Conservation (phyloP, 352 stramenopile species). For the Pseudoperonospora humuli region DNA sequence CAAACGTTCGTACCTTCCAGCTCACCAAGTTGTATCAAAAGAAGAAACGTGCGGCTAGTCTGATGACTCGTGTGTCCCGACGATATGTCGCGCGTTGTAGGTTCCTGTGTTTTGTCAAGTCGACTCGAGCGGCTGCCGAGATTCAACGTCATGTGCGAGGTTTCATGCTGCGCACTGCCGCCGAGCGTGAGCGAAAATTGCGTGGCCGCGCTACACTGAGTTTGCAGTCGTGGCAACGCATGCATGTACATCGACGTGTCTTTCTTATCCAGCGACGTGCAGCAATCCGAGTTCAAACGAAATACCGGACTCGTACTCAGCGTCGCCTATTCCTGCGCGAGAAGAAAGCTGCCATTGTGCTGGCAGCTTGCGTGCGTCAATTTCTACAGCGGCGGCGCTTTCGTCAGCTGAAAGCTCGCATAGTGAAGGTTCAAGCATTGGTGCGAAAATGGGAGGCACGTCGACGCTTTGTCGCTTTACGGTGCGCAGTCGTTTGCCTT, state of each 20-base stretch:
- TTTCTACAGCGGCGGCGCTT: slow-evolving; percentile 58
- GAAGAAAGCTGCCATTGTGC: slow-evolving; percentile 48
- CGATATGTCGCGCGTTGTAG: slow-evolving; percentile 40
- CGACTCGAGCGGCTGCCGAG: slow-evolving; percentile 27
- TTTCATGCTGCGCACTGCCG: slow-evolving; percentile 53
- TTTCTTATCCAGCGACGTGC: slow-evolving; percentile 26
- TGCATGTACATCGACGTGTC: slow-evolving; percentile 26
- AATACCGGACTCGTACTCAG: slow-evolving; percentile 30
- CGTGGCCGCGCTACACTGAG: slow-evolving; percentile 26
- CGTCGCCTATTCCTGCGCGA: slow-evolving; percentile 40
- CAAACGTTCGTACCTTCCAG: slow-evolving; percentile 25
- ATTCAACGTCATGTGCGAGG: slow-evolving; percentile 43
- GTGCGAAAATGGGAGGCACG: slow-evolving; percentile 39
- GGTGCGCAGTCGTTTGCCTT: slow-evolving; percentile 23
- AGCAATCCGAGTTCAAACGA: slow-evolving; percentile 39
- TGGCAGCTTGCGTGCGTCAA: slow-evolving; percentile 65
- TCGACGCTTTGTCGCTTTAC: slow-evolving; percentile 22
- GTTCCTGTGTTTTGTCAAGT: slow-evolving; percentile 28
- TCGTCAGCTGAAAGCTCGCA: slow-evolving; percentile 43
- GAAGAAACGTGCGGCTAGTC: slow-evolving; percentile 24
- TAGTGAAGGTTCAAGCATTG: slow-evolving; percentile 61
- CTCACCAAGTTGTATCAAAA: slow-evolving; percentile 20
- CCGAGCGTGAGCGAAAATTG: slow-evolving; percentile 50
- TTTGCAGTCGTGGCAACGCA: slow-evolving; percentile 56
- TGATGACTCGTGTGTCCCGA: slow-evolving; percentile 29